These are phyloP conservation scores for Eucalyptus erythrocorys DNA, from an alignment of 345 rosid genomes.

Conservation along the genomic window DNA sequence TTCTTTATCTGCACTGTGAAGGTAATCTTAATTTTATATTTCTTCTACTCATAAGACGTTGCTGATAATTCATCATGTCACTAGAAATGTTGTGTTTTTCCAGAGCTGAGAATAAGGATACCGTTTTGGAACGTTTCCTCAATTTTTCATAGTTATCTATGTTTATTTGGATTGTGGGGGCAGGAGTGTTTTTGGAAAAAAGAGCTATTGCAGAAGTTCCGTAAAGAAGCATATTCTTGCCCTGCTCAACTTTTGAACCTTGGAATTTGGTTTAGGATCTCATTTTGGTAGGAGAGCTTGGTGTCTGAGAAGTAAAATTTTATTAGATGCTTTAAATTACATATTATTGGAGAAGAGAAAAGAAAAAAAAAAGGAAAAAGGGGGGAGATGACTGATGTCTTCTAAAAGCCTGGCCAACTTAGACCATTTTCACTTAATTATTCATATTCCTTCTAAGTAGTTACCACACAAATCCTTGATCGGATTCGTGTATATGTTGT, in stretches of 20 bases:
- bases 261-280: neutral
- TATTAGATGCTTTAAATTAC: neutral
- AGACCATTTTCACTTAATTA: neutral
- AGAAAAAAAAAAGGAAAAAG: too few relatives aligned
- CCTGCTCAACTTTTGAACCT: neutral
- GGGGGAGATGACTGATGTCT: neutral
- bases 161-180: neutral
- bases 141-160: neutral
- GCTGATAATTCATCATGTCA: neutral
- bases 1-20: slow-evolving; percentile 95
- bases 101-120: neutral
- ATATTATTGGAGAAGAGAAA: too few relatives aligned
- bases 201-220: neutral
- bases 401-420: neutral
- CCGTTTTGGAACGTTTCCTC: neutral
- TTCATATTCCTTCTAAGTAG: neutral
- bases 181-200: neutral
- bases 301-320: neutral
- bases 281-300: neutral
- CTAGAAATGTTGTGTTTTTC: neutral
- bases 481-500: neutral
- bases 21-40: slow-evolving; percentile 25
- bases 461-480: neutral
- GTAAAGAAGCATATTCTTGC: neutral
- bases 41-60: neutral